These are phyloP conservation scores for Macrolepiota fuliginosa DNA, from an alignment of 768 basidiomycete species.

Conservation along the genomic window DNA sequence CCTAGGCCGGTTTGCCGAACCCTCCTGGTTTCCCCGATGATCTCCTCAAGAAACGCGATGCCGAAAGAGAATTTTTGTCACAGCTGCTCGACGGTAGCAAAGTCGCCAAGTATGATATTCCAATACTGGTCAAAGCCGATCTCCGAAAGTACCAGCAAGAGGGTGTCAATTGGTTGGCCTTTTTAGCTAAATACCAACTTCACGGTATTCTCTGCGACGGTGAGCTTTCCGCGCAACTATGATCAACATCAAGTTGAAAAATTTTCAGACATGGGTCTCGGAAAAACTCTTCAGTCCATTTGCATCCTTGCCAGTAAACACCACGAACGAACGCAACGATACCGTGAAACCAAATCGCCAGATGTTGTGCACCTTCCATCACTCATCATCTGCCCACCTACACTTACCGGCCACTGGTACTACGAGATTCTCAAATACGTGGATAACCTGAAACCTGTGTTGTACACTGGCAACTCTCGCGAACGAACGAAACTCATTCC, in stretches of 20 bases:
- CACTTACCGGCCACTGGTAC: slow-evolving; percentile 98
- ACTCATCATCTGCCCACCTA: slow-evolving; percentile 94
- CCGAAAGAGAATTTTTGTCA: slow-evolving; percentile 87
- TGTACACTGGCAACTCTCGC: slow-evolving; percentile 86
- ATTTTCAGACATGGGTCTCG: slow-evolving; percentile 91
- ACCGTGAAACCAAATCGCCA: slow-evolving; percentile 62
- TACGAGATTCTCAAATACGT: slow-evolving; percentile 95
- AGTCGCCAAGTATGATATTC: slow-evolving; percentile 86
- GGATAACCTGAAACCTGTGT: slow-evolving; percentile 76
- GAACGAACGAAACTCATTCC: slow-evolving; percentile 72
- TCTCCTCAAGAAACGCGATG: slow-evolving; percentile 78
- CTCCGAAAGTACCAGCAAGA: slow-evolving; percentile 97
- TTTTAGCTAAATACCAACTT: slow-evolving; percentile 95
- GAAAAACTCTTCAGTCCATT: slow-evolving; percentile 97
- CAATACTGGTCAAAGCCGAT: slow-evolving; percentile 88
- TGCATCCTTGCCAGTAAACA: slow-evolving; percentile 96
- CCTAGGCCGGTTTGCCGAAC: slow-evolving; percentile 92
- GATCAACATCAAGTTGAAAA: background rate
- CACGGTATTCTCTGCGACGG: slow-evolving; percentile 99
- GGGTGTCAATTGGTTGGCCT: slow-evolving; percentile 98
- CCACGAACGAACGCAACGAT: slow-evolving; percentile 73
- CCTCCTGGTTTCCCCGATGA: slow-evolving; percentile 91
- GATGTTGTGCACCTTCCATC: slow-evolving; percentile 89
- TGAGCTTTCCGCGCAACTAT: slow-evolving; percentile 30
- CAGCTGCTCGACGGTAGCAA: slow-evolving; percentile 95